phyloP scores from a whole-genome alignment of 2,329 filamentous ascomycete genomes.

The Ophiocordyceps polyrhachis-furcata region DNA sequence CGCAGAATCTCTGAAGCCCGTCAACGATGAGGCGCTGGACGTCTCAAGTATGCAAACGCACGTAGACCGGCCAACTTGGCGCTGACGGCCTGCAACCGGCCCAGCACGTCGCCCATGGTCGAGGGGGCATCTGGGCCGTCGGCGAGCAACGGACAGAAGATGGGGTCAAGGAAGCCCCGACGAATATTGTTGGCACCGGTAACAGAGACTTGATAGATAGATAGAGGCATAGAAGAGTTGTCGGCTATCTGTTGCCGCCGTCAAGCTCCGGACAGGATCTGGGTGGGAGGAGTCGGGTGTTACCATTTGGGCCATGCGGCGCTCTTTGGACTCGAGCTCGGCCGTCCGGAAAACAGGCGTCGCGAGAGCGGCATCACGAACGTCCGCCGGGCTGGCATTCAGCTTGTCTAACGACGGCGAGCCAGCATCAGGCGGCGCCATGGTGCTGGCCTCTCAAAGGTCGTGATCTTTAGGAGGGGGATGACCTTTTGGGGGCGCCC shows the following conservation, averaged over 20 bases:
- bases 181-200: conserved; percentile 74
- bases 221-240: conserved; percentile 74
- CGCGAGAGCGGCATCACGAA: conserved; percentile 20
- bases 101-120: conserved; percentile 63
- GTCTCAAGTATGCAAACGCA: conserved; percentile 21
- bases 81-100: conserved; percentile 49
- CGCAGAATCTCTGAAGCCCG: conserved; percentile 59
- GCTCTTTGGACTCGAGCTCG: conserved; percentile 20
- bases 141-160: conserved; percentile 62
- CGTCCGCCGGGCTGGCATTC: conserved; percentile 16
- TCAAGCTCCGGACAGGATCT: conserved; percentile 5
- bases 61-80: conserved; percentile 66
- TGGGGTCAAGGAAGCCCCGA: conserved; percentile 59
- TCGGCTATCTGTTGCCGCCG: conserved; percentile 26
- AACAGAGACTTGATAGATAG: conserved; percentile 69
- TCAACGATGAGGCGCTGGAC: conserved; percentile 9
- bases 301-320: conserved; percentile 20
- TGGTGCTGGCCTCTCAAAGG: neutral
- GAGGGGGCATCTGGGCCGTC: conserved; percentile 47
- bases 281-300: neutral
- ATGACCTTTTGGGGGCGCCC: neutral
- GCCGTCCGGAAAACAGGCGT: conserved; percentile 16
- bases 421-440: neutral
- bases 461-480: neutral
- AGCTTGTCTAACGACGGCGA: conserved; percentile 19